Base-by-base conservation (phyloP, 257 asterid genomes). In the Solanum peruvianum region DNA sequence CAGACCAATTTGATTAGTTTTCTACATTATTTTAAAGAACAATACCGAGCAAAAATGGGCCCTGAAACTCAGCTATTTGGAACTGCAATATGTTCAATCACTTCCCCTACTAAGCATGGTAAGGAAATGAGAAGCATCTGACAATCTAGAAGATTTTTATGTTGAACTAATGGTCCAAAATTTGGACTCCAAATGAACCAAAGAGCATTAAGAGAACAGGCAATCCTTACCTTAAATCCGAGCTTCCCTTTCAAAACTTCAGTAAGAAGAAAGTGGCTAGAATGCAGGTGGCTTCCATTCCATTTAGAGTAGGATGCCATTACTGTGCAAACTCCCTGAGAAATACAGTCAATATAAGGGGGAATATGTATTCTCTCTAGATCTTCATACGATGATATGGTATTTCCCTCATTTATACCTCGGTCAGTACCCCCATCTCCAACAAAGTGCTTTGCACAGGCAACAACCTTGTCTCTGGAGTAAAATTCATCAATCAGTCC, bases 231-330 rank as follows among this genome's bases (percentile, higher is more conserved):
- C 94, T 92, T 92, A 87, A 92, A 92, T 80, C 91, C 91, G 76
- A 92, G 89, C 83, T 90, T 92, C 81, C 75, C 93, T 85, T 92
- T 92, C 89, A 92, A 29, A 76, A 88, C 80, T 77, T 87, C 76
- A 15, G 91, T 89, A 29, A 92, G 92, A 80, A 92, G 94, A 81
- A 89, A 88, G 56, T 84, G 92, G 58, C 88, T 88, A 44, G 92
- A 76, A 76, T 90, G 94, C 80, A 92, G 82, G 35, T 86, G 90
- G 85, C 86, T 77, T 77, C 88, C 92, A 56, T 92, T 92, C 94
- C 93, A 92, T 90, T 91, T 92, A 62, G 94, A 90, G 90, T 92
- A 92, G 86, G 94, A 92, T 12, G 92, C 94, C 94, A 92, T 92
- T 75, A 92, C 81, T 42, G 94, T 88, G 86, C 92, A 92, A 84